Evolutionary conservation across 2,329 filamentous ascomycete genomes (phyloP), one percentile per base, ranked within the genome.

Genomic region (Fusarium citri): DNA sequence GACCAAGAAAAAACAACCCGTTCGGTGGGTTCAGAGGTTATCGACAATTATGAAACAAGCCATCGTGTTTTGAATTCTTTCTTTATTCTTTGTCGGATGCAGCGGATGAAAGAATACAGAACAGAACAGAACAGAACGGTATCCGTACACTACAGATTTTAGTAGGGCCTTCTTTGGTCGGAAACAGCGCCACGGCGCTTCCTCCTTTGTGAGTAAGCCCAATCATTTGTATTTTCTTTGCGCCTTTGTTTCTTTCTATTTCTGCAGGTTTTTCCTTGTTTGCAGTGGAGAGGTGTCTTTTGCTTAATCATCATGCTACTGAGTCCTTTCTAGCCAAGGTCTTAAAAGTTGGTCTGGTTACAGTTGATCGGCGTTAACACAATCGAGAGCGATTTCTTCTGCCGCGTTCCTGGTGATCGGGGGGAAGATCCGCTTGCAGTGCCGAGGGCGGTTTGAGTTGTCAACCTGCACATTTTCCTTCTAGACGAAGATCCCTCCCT

Each of bases 161-260:
- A 51, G 22, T 26, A 51, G 31, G 18, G 14, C 9, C n/a, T 42
- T 42, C 18, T 53, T 22, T 28, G 23, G 48, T 42, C 30, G 63
- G 63, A 64, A 67, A 67, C 51, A 68, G 58, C 64, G 64, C 64
- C 64, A 67, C 64, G 46, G 64, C 64, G 64, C 57, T 64, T 67
- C 64, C 63, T 66, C 46, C 41, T 45, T 26, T 34, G 34, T 15
- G 12, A 45, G 41, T 12, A n/a, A 66, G n/a, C 37, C 55, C 63
- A 66, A 56, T 63, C 63, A 65, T 2, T 22, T 30, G 56, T 30
- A 26, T 26, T 41, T 20, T 51, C 18, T 23, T 51, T 46, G 31
- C 47, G 37, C 23, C 26, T 50, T 25, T 57, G 61, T 62, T 54
- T 62, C 56, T 48, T 15, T 23, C 25, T 22, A 37, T 37, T 12